phyloP scores from a whole-genome alignment of 129 eudicot species.

The Saposhnikovia divaricata region DNA sequence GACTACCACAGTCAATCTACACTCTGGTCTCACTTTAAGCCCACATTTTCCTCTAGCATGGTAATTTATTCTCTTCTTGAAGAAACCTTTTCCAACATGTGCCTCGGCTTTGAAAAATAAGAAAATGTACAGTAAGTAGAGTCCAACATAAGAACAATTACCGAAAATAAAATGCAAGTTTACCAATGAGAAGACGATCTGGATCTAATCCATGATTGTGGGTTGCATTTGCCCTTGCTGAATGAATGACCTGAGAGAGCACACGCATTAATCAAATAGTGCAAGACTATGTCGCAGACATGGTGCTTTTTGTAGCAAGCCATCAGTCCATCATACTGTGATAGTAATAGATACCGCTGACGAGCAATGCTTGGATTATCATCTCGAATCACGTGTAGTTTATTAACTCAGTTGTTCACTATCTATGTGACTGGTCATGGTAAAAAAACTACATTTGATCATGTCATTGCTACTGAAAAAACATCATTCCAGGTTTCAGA shows the following conservation, averaged over 20 bases:
- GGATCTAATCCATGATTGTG: slow-evolving; percentile 81
- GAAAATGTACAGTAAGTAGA: not conserved
- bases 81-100: slow-evolving; percentile 75
- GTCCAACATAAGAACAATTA: not conserved
- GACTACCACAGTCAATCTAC: slow-evolving; percentile 79
- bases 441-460: not conserved
- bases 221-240: slow-evolving; percentile 93
- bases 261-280: not conserved
- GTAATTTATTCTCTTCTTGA: slow-evolving; percentile 48
- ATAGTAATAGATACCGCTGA: not conserved
- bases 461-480: not conserved
- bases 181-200: slow-evolving; percentile 93
- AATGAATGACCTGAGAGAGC: slow-evolving; percentile 74
- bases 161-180: not conserved
- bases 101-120: slow-evolving; percentile 64
- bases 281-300: not conserved
- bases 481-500: not conserved
- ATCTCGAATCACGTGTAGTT: not conserved
- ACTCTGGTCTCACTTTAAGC: slow-evolving; percentile 55
- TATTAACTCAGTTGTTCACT: not conserved
- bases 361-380: not conserved
- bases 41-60: slow-evolving; percentile 79
- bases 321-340: not conserved
- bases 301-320: not conserved
- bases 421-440: not conserved